A percentile compares a stretch with the other conserved stretches of the same genome.
Conservation (phyloP, 805 yeast species). For the Hanseniaspora valbyensis region DNA sequence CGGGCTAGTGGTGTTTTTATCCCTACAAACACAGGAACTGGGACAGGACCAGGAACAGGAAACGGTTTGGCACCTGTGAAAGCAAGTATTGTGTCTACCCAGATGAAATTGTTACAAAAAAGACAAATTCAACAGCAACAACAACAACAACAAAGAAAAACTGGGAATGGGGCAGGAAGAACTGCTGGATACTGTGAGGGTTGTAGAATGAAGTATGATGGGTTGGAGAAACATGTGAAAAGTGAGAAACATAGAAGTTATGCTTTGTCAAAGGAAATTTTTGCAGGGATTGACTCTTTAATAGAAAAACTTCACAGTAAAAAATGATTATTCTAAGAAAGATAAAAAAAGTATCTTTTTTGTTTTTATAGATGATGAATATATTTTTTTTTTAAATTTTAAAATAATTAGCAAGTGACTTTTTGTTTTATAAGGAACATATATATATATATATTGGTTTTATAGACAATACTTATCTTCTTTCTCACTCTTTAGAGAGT, state of each 20-base stretch:
- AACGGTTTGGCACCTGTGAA: slow-evolving; percentile 18
- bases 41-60: slow-evolving; percentile 21
- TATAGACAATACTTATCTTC: too few relatives aligned
- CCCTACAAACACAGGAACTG: slow-evolving; percentile 26
- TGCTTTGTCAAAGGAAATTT: slow-evolving; percentile 62
- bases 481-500: too few relatives aligned
- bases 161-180: slow-evolving; percentile 27
- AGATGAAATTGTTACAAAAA: slow-evolving; percentile 20
- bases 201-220: slow-evolving; percentile 73
- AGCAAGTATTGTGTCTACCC: slow-evolving; percentile 2
- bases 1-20: slow-evolving; percentile 29
- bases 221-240: slow-evolving; percentile 62
- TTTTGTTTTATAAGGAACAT: too few relatives aligned
- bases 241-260: slow-evolving; percentile 65
- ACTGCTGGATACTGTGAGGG: slow-evolving; percentile 84
- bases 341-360: too few relatives aligned
- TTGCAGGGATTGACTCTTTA: slow-evolving; percentile 63
- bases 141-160: slow-evolving; percentile 14
- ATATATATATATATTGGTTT: too few relatives aligned
- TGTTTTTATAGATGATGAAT: too few relatives aligned
- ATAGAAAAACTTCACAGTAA: slow-evolving; percentile 33
- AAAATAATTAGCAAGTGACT: too few relatives aligned
- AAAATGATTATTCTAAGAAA: not conserved
- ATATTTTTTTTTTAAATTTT: too few relatives aligned
- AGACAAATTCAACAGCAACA: slow-evolving; percentile 17